Evolutionary conservation across 2,329 filamentous ascomycete species (phyloP), one percentile per base, ranked within the genome.

Genomic region (Fusarium sp.): DNA sequence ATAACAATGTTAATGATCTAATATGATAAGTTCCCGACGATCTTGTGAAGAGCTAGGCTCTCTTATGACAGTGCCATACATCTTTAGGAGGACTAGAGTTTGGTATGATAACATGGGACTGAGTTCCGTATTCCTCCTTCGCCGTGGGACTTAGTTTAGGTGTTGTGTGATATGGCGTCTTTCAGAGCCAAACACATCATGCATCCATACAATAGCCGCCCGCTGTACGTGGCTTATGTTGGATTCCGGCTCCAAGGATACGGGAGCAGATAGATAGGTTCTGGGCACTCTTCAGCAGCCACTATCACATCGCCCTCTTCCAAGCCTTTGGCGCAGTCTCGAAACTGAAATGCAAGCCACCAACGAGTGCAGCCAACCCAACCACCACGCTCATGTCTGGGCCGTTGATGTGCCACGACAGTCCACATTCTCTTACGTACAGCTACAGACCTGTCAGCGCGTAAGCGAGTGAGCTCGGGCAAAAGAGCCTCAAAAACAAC

Each of bases 391-490:
- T 16, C 16, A 31, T 56, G 16, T 39, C 31, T 43, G 39, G 21
- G n/a, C 15, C 15, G 15, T 26, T 47, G 24, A 26, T 10, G 21
- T 18, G 26, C 8, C 29, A 16, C 24, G 20, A 21, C 26, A 31
- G 28, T 44, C 24, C 24, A 18, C 50, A 37, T 58, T 46, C 47
- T 43, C 44, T 62, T 59, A 44, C 38, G 55, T 62, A 44, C 38
- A 44, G 23, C 13, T 20, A 29, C 37, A 31, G 18, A 41, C 21
- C 38, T 42, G 57, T 58, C 57, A 38, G 37, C 53, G 16, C 43
- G 26, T 37, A 38, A 49, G 44, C 44, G 21, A 58, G 26, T 33
- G 15, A 46, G 29, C 42, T 21, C 20, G 35, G 23, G 26, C 16
- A 38, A 38, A 50, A 48, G 44, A 59, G 54, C 39, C 29, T 59